Evolutionary conservation across 768 basidiomycete genomes (phyloP), one percentile per base, ranked within the genome.

Genomic region (Trametopsis cervina): DNA sequence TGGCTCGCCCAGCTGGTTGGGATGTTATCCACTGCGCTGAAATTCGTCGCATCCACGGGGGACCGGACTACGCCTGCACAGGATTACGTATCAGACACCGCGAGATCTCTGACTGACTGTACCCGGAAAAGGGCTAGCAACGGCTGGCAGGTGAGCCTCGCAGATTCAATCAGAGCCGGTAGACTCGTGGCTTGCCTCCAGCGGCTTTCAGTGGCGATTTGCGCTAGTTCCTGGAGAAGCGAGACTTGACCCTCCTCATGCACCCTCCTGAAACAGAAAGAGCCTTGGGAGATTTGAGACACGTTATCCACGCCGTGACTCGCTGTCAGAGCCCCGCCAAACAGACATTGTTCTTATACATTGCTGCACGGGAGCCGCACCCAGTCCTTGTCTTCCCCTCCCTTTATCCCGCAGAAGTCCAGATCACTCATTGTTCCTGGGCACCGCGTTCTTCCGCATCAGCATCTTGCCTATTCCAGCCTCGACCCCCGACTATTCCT

Each of bases 61-160:
- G n/a, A n/a, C n/a, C n/a, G n/a, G n/a, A n/a, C n/a, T n/a, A n/a
- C n/a, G n/a, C n/a, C n/a, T n/a, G n/a, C n/a, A 48, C 51, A 52
- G 51, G 51, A 48, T 52, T 47, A 52, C 51, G 46, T 49, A 52
- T 18, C 41, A 6, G 12, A 29, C 25, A 17, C 39, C 25, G 26
- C 51, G n/a, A n/a, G n/a, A n/a, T n/a, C n/a, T n/a, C n/a, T n/a
- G n/a, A n/a, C 7, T 15, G 47, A 46, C 41, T 41, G 41, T 29
- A 21, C 29, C 47, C 51, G 33, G 51, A 48, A 48, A 52, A 52
- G 46, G 51, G 46, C 42, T 52, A 52, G 51, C 33, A 21, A 37
- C 33, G 24, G 18, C 18, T 22, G 22, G 21, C 51, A 52, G 47
- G 51, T 52, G 37, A 52, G 51, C 50, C 29, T 22, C 23, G 20